Evolutionary conservation across 1,139 yeast species (phyloP).

Genomic region (Pichia terricola): DNA sequence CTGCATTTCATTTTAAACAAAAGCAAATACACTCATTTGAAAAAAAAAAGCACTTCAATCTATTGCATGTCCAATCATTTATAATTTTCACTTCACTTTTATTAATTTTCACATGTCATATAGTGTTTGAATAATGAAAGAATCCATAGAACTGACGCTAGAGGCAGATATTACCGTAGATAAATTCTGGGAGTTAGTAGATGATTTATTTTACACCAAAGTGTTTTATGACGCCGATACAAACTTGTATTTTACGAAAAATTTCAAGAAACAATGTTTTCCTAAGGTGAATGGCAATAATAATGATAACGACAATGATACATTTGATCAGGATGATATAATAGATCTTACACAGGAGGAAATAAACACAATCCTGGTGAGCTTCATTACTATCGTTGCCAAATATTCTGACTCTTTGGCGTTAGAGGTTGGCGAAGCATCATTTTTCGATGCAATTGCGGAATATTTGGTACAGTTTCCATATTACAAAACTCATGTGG

Average conservation of each 20-base stretch:
- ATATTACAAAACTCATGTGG: constrained; percentile 27
- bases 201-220: constrained; percentile 22
- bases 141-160: constrained; percentile 2
- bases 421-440: constrained; percentile 14
- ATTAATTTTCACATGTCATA: too few relatives aligned
- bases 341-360: constrained; percentile 18
- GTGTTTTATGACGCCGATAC: constrained; percentile 17
- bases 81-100: too few relatives aligned
- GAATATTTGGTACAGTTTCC: constrained; percentile 27
- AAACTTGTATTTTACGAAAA: constrained; percentile 15
- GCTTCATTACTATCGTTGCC: constrained; percentile 22
- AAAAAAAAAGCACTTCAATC: too few relatives aligned
- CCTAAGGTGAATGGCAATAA: neutral
- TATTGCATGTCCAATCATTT: too few relatives aligned
- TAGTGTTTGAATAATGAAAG: too few relatives aligned
- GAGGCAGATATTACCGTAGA: constrained; percentile 16
- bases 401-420: constrained; percentile 19
- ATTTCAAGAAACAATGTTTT: neutral
- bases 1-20: too few relatives aligned
- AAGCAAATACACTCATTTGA: too few relatives aligned
- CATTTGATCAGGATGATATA: neutral
- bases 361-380: constrained; percentile 24
- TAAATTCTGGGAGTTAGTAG: constrained; percentile 24
- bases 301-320: neutral
- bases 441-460: constrained; percentile 19